Conservation (phyloP, 2,329 filamentous ascomycete genomes). For the Xylogone sp. region DNA sequence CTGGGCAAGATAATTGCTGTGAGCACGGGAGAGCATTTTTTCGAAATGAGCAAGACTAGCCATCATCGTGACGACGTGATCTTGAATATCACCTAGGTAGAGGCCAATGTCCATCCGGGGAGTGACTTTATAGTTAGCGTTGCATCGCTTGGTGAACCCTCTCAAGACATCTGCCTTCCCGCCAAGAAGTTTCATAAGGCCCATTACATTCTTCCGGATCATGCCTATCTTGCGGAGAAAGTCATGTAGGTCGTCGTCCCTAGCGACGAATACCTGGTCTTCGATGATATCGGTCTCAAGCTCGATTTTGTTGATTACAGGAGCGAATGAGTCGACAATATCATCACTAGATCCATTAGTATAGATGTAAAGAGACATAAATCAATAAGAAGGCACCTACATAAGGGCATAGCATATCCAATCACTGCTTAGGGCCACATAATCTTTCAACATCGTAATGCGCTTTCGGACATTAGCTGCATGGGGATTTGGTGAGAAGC, state of each 20-base stretch:
- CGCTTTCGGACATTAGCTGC: conserved; percentile 85
- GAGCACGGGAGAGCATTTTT: conserved; percentile 91
- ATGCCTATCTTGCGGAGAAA: conserved; percentile 87
- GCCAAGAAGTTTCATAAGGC: conserved; percentile 84
- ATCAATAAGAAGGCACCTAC: conserved; percentile 44
- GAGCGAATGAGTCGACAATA: conserved; percentile 94
- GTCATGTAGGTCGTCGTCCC: conserved; percentile 81
- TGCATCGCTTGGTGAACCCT: conserved; percentile 97
- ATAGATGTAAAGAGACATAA: not conserved
- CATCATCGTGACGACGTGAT: conserved; percentile 99
- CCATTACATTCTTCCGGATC: conserved; percentile 92
- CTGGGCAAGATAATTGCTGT: conserved; percentile 95
- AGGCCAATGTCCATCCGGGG: conserved; percentile 95
- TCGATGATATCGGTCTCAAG: conserved; percentile 88
- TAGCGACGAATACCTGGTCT: conserved; percentile 89
- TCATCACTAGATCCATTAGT: conserved; percentile 62
- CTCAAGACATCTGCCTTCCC: conserved; percentile 98
- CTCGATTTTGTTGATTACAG: conserved; percentile 83
- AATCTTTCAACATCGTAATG: conserved; percentile 90
- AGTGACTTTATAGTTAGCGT: conserved; percentile 93
- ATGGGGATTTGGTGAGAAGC: conserved; percentile 83
- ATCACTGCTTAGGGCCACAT: conserved; percentile 89
- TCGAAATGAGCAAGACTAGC: conserved; percentile 93
- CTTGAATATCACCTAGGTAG: conserved; percentile 95
- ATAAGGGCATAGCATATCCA: conserved; percentile 99